Percentiles rank a stretch among this genome's conserved stretches.
These are phyloP conservation scores for Cephalotrichum gorgonifer DNA, from an alignment of 2,329 filamentous ascomycete genomes.

Conservation along the genomic window DNA sequence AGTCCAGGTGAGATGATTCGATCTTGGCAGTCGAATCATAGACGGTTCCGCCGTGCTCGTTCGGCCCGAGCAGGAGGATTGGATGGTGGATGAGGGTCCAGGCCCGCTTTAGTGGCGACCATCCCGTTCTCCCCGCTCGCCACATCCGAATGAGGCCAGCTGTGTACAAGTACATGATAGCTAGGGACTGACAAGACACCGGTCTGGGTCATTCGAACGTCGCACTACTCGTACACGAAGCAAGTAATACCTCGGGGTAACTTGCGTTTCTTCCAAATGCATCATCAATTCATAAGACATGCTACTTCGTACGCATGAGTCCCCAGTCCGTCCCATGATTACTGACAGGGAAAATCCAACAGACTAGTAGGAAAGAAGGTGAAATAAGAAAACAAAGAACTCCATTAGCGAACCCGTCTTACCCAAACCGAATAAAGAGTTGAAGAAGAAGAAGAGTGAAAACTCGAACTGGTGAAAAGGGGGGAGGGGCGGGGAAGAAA, in stretches of 20 bases:
- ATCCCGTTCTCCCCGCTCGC: too few species aligned
- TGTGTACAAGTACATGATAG: too few species aligned
- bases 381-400: conserved; percentile 1
- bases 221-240: too few species aligned
- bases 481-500: background rate
- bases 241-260: too few species aligned
- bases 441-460: background rate
- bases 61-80: too few species aligned
- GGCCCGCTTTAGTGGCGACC: too few species aligned
- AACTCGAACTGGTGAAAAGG: background rate
- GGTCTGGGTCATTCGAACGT: too few species aligned
- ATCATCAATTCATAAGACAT: background rate
- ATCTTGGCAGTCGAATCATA: background rate
- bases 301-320: background rate
- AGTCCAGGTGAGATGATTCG: background rate
- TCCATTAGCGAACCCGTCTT: background rate
- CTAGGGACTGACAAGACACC: too few species aligned
- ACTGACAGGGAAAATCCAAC: background rate
- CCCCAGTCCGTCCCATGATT: too few species aligned
- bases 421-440: background rate
- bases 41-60: too few species aligned
- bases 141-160: too few species aligned
- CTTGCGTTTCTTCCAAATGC: background rate
- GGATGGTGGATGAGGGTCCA: too few species aligned
- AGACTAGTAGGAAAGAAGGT: background rate